phyloP scores from a whole-genome alignment of 2,329 filamentous ascomycete genomes.

The Penicillium sp. region DNA sequence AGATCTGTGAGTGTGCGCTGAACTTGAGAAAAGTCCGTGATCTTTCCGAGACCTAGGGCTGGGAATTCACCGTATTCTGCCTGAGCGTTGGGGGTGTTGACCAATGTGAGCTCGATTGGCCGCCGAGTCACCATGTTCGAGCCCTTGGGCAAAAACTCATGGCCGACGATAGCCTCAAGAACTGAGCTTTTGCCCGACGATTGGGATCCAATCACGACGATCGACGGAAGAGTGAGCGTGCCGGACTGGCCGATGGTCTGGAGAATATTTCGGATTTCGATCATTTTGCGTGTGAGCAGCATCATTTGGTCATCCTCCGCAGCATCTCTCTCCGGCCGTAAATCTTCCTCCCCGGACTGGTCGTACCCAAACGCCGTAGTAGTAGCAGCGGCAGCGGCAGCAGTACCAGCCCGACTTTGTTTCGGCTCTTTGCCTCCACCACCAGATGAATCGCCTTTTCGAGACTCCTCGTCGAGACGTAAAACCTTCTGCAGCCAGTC shows the following conservation, averaged over 20 bases:
- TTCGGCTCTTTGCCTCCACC: slow-evolving; percentile 52
- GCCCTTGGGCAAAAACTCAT: slow-evolving; percentile 97
- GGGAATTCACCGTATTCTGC: slow-evolving; percentile 96
- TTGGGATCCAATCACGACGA: slow-evolving; percentile 98
- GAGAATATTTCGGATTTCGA: slow-evolving; percentile 90
- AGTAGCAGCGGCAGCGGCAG: slow-evolving; percentile 66
- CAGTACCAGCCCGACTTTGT: slow-evolving; percentile 55
- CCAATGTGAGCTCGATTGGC: slow-evolving; percentile 91
- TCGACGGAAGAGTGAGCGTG: slow-evolving; percentile 83
- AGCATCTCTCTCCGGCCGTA: slow-evolving; percentile 59
- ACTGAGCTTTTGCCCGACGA: slow-evolving; percentile 98
- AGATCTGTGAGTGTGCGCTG: slow-evolving; percentile 93
- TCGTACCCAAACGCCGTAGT: slow-evolving; percentile 78
- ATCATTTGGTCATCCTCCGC: slow-evolving; percentile 98
- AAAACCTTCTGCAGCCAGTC: slow-evolving; percentile 80
- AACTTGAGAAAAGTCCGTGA: slow-evolving; percentile 79
- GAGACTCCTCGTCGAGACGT: slow-evolving; percentile 58
- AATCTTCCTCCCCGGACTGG: slow-evolving; percentile 61
- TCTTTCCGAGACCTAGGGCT: slow-evolving; percentile 80
- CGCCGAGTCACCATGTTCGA: slow-evolving; percentile 96
- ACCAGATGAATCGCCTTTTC: slow-evolving; percentile 42
- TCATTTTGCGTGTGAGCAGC: slow-evolving; percentile 99
- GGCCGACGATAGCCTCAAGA: slow-evolving; percentile 91
- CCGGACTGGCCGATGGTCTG: slow-evolving; percentile 90
- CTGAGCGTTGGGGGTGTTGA: slow-evolving; percentile 85